Evolutionary conservation across 148 eudicot genomes (phyloP).

Genomic region (Chenopodium suecicum): DNA sequence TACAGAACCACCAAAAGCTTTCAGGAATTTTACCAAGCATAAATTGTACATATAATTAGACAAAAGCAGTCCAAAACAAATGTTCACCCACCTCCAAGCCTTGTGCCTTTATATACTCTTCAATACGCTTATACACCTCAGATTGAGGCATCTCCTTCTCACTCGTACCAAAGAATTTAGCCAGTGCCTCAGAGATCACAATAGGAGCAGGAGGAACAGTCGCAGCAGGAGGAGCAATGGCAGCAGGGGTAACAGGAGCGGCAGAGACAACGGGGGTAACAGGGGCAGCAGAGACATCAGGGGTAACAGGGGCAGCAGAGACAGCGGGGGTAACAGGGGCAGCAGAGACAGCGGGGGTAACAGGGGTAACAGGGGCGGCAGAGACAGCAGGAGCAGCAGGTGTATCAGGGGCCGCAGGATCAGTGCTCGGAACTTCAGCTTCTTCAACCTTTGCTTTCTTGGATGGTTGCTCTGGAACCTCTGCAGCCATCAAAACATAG

Average conservation of each 20-base stretch:
- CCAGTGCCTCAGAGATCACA: slow-evolving; percentile 46
- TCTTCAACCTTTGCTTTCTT: slow-evolving; percentile 41
- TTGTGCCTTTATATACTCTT: slow-evolving; percentile 41
- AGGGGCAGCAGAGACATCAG: neutral
- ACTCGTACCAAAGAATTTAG: slow-evolving; percentile 40
- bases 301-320: neutral
- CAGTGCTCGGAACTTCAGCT: slow-evolving; percentile 31
- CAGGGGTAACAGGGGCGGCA: neutral
- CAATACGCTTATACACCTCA: slow-evolving; percentile 37
- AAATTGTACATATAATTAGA: neutral
- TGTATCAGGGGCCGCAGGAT: slow-evolving; percentile 2
- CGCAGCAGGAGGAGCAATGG: neutral
- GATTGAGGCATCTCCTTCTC: slow-evolving; percentile 42
- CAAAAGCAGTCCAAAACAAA: neutral
- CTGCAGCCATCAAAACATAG: slow-evolving; percentile 27
- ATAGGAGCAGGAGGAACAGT: slow-evolving; percentile 21
- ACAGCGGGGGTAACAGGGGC: slow-evolving; percentile 10
- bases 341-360: neutral
- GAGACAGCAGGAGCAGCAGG: neutral
- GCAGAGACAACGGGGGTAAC: neutral
- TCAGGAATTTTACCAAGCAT: neutral
- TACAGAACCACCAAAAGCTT: neutral
- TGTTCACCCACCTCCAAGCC: slow-evolving; percentile 43
- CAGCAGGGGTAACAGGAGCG: neutral
- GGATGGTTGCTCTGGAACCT: slow-evolving; percentile 32